phyloP scores from a whole-genome alignment of 257 asterid species.

The Ocimum tenuiflorum region DNA sequence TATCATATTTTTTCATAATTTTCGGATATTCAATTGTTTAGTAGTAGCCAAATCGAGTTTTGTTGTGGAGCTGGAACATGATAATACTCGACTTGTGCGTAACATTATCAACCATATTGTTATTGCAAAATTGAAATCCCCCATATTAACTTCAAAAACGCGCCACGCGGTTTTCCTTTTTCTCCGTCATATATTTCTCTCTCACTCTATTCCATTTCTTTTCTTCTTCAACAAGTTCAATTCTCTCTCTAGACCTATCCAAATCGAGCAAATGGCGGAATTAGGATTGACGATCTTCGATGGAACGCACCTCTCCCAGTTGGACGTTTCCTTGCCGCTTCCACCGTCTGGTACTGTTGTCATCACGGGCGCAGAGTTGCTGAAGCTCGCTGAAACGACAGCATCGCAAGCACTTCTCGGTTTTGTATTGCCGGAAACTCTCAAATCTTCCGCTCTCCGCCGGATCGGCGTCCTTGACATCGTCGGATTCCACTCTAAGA shows the following conservation, averaged over 20 bases:
- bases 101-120: background rate
- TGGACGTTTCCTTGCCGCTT: constrained; percentile 32
- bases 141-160: constrained; percentile 17
- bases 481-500: constrained; percentile 21
- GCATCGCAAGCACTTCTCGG: constrained; percentile 35
- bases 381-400: constrained; percentile 43
- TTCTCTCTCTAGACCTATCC: constrained; percentile 10
- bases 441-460: constrained; percentile 34
- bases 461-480: constrained; percentile 32
- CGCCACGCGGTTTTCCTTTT: constrained; percentile 31
- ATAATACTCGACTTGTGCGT: too few species aligned
- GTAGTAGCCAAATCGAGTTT: too few species aligned
- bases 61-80: too few species aligned
- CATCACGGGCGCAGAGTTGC: constrained; percentile 35
- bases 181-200: background rate
- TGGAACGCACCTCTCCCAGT: constrained; percentile 38
- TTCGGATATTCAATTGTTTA: too few species aligned
- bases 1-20: too few species aligned
- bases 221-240: constrained; percentile 12
- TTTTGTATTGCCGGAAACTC: constrained; percentile 33
- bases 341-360: background rate
- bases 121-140: background rate
- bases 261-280: constrained; percentile 30
- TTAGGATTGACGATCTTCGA: constrained; percentile 43
- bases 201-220: too few species aligned